These are phyloP conservation scores for Xylariaceae sp. DNA, from an alignment of 2,329 filamentous ascomycete species.

Conservation along the genomic window DNA sequence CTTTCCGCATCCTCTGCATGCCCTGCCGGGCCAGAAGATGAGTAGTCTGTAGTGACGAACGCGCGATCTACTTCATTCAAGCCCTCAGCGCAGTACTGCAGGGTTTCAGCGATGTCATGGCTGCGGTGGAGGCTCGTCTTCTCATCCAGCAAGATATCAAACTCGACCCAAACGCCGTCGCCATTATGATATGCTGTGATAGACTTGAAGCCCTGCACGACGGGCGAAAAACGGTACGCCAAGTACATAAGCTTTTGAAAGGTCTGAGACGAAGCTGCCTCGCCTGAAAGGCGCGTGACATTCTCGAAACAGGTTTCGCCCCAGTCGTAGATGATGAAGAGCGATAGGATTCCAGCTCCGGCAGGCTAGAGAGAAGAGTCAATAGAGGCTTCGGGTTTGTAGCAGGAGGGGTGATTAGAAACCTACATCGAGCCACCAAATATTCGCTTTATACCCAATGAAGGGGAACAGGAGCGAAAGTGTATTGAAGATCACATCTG, in stretches of 20 bases:
- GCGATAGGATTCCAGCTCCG: constrained; percentile 57
- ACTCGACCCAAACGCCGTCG: constrained; percentile 60
- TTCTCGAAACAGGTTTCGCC: constrained; percentile 57
- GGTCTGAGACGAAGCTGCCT: constrained; percentile 46
- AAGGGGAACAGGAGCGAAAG: constrained; percentile 59
- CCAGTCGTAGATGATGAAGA: constrained; percentile 69
- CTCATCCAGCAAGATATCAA: constrained; percentile 54
- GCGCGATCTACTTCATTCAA: constrained; percentile 35
- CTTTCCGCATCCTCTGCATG: constrained; percentile 13
- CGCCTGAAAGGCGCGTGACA: constrained; percentile 54
- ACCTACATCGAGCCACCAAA: constrained; percentile 64
- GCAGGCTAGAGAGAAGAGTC: constrained; percentile 28
- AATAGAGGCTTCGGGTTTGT: not conserved
- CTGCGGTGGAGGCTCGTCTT: constrained; percentile 45
- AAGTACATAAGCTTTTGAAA: constrained; percentile 56
- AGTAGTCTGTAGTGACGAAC: constrained; percentile 36
- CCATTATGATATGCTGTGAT: constrained; percentile 57
- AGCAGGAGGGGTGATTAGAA: too few relatives aligned
- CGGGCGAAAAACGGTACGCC: constrained; percentile 51
- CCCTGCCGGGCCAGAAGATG: constrained; percentile 17
- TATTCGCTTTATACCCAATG: constrained; percentile 50
- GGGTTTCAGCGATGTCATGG: constrained; percentile 58
- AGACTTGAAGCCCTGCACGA: constrained; percentile 50
- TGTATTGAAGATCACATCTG: constrained; percentile 61
- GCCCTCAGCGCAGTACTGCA: constrained; percentile 59